Conservation (phyloP, 179 eudicot genomes). For the Drosera spatulata region DNA sequence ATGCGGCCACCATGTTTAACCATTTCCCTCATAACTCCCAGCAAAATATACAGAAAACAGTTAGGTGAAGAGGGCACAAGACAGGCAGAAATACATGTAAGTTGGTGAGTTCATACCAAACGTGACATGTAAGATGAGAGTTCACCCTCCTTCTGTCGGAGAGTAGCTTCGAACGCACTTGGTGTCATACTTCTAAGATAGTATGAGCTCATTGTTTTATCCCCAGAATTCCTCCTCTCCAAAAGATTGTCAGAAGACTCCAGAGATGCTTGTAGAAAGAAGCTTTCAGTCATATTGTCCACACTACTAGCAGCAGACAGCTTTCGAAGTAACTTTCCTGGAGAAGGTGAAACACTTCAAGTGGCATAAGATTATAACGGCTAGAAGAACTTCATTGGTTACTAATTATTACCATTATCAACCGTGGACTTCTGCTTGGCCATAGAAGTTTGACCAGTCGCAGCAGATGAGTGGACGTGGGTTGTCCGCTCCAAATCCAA, state of each 20-base stretch:
- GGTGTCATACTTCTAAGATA: conserved; percentile 77
- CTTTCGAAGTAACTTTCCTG: conserved; percentile 70
- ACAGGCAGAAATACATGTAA: background rate
- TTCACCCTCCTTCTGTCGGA: conserved; percentile 97
- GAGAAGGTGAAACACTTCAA: background rate
- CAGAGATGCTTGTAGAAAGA: conserved; percentile 82
- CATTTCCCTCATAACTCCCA: background rate
- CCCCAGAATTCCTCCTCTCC: conserved; percentile 72
- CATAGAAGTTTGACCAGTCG: conserved; percentile 43
- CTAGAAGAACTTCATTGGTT: background rate
- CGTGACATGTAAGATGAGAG: conserved; percentile 89
- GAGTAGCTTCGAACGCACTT: conserved; percentile 80
- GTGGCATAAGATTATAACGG: background rate
- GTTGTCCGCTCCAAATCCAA: conserved; percentile 70
- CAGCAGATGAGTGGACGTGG: conserved; percentile 27
- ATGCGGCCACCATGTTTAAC: no score
- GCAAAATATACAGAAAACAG: background rate
- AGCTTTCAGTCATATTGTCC: conserved; percentile 84
- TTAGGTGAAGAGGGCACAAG: background rate
- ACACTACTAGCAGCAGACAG: conserved; percentile 85
- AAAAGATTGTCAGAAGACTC: conserved; percentile 59
- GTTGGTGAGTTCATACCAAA: conserved; percentile 38
- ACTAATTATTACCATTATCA: conserved; percentile 53
- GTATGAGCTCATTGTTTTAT: conserved; percentile 56
- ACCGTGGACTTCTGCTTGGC: conserved; percentile 41